A percentile compares a stretch with the other conserved stretches of the same genome.
phyloP scores from a whole-genome alignment of 441 rosid genomes.

The Metrosideros polymorpha region DNA sequence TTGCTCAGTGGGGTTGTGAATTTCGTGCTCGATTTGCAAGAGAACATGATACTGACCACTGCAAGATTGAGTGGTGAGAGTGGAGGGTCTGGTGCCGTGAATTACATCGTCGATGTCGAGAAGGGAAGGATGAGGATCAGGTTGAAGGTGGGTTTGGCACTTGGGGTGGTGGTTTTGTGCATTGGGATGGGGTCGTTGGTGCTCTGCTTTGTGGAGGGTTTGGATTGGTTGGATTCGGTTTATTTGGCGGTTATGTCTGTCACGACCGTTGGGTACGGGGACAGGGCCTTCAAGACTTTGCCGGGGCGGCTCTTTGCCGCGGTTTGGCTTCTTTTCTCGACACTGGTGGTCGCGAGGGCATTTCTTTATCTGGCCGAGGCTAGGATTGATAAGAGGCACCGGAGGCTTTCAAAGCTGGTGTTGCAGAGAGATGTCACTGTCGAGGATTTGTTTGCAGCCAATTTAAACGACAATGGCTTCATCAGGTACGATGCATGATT shows the following conservation, averaged over 20 bases:
- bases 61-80: conserved; percentile 22
- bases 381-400: conserved; percentile 65
- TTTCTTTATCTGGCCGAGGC: conserved; percentile 78
- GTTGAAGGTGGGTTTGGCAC: conserved; percentile 67
- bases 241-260: conserved; percentile 94
- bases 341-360: conserved; percentile 83
- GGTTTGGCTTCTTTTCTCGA: conserved; percentile 65
- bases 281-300: conserved; percentile 63
- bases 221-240: conserved; percentile 62
- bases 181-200: conserved; percentile 53
- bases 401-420: conserved; percentile 62
- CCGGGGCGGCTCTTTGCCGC: conserved; percentile 72
- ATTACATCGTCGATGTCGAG: conserved; percentile 63
- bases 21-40: conserved; percentile 74
- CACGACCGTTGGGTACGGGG: conserved; percentile 87
- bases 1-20: conserved; percentile 72
- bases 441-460: conserved; percentile 72
- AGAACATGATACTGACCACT: conserved; percentile 52
- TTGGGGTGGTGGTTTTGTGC: conserved; percentile 66
- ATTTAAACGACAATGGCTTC: conserved; percentile 63
- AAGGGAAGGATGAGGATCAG: conserved; percentile 94
- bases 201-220: conserved; percentile 42
- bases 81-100: conserved; percentile 38
- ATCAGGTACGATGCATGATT: conserved; percentile 37
- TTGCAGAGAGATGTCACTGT: conserved; percentile 71